Evolutionary conservation across 225 moss, liverwort and hornwort species (phyloP).

Genomic region (Pleurozium schreberi): DNA sequence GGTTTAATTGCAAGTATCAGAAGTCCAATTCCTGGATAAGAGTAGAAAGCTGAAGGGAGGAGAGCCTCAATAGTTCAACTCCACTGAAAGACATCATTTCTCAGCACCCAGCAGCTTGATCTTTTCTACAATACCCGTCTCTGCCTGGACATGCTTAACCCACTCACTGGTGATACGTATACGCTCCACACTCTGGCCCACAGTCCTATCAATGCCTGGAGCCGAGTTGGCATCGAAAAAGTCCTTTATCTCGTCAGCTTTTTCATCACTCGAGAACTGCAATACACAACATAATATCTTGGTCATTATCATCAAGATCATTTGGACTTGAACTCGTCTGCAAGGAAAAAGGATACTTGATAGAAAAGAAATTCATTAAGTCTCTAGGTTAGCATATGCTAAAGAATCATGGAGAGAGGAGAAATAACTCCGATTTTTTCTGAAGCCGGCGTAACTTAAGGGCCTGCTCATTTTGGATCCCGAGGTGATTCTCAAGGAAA

Average conservation of each 20-base stretch:
- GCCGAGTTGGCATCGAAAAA: constrained; percentile 52
- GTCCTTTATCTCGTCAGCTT: constrained; percentile 57
- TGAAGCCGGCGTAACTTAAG: too few relatives aligned
- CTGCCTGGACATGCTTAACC: constrained; percentile 56
- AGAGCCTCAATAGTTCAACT: not conserved
- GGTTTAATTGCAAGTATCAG: not conserved
- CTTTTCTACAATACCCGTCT: constrained; percentile 30
- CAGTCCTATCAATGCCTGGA: constrained; percentile 60
- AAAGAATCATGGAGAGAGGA: not conserved
- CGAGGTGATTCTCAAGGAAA: not conserved
- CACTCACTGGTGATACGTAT: constrained; percentile 52
- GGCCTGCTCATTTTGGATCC: not conserved
- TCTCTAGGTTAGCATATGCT: not conserved
- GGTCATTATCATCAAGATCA: not conserved
- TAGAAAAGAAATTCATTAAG: not conserved
- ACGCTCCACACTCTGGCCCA: constrained; percentile 59
- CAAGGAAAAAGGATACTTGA: not conserved
- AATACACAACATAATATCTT: not conserved
- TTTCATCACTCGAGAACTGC: constrained; percentile 60
- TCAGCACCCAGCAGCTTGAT: constrained; percentile 31
- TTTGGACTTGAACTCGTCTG: not conserved
- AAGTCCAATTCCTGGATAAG: not conserved
- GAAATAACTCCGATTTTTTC: not conserved
- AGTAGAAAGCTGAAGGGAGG: not conserved
- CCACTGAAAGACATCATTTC: constrained; percentile 1